phyloP scores from a whole-genome alignment of 176 grass and related monocot genomes.

The Phragmites australis region DNA sequence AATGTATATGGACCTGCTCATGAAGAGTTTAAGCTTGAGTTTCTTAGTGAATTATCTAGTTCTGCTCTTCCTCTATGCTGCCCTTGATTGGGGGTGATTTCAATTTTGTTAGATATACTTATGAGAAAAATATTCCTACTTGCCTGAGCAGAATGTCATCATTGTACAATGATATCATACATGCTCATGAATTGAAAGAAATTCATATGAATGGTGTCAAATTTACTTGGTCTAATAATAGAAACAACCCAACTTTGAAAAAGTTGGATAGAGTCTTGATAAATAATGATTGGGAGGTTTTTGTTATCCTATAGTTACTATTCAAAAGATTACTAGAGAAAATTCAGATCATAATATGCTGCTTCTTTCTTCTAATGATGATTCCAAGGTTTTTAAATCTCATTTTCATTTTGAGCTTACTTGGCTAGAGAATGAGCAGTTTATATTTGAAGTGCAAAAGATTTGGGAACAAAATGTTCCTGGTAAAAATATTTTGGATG shows the following conservation, averaged over 20 bases:
- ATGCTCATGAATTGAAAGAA: accelerated
- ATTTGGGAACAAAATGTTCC: too few relatives aligned
- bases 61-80: accelerated
- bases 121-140: accelerated
- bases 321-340: accelerated
- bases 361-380: accelerated
- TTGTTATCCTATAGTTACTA: not conserved
- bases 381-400: too few relatives aligned
- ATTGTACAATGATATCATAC: accelerated
- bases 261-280: not conserved
- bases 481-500: too few relatives aligned
- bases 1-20: not conserved
- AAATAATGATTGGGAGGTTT: accelerated
- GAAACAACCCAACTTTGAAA: accelerated
- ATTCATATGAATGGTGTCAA: accelerated
- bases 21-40: accelerated
- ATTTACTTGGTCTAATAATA: not conserved
- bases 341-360: not conserved
- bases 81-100: not conserved
- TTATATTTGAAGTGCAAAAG: too few relatives aligned
- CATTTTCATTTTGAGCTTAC: too few relatives aligned
- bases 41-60: accelerated
- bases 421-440: not conserved
- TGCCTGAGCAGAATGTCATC: accelerated
- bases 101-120: not conserved